These are phyloP conservation scores for Scedosporium dehoogii DNA, from an alignment of 2,329 filamentous ascomycete genomes.

Conservation along the genomic window DNA sequence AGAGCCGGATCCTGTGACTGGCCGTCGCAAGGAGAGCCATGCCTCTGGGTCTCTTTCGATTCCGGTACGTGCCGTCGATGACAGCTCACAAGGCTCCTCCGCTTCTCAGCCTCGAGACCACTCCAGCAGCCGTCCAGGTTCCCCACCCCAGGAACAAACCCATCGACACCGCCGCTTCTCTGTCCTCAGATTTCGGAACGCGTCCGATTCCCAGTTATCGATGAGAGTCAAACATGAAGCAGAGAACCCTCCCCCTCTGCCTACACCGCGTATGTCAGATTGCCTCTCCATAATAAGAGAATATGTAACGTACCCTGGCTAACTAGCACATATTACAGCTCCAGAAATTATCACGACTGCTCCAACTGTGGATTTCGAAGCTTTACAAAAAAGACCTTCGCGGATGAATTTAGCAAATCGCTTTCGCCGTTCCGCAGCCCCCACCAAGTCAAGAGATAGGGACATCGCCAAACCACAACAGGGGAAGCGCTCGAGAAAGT, in stretches of 20 bases:
- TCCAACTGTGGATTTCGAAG: slow-evolving; percentile 58
- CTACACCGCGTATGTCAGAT: slow-evolving; percentile 37
- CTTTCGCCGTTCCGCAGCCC: slow-evolving; percentile 42
- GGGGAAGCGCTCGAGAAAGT: neutral
- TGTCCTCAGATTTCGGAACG: slow-evolving; percentile 78
- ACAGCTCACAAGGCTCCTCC: slow-evolving; percentile 14
- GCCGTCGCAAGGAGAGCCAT: neutral
- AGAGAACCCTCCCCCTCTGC: slow-evolving; percentile 46
- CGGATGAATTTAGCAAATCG: slow-evolving; percentile 40
- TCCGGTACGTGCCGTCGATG: neutral
- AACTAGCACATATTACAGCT: slow-evolving; percentile 26
- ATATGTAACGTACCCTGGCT: neutral
- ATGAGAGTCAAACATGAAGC: slow-evolving; percentile 61
- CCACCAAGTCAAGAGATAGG: slow-evolving; percentile 15
- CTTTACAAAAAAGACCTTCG: slow-evolving; percentile 43
- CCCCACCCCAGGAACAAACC: slow-evolving; percentile 44
- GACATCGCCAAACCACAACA: neutral
- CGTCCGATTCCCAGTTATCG: slow-evolving; percentile 83
- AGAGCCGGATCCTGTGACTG: neutral
- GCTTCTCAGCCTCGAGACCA: slow-evolving; percentile 9
- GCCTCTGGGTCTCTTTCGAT: neutral
- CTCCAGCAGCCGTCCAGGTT: slow-evolving; percentile 25
- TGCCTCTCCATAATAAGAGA: neutral
- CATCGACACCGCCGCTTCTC: slow-evolving; percentile 53
- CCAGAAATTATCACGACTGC: slow-evolving; percentile 84